phyloP scores from a whole-genome alignment of 148 eudicot genomes.

The Pouteria glomerata region DNA sequence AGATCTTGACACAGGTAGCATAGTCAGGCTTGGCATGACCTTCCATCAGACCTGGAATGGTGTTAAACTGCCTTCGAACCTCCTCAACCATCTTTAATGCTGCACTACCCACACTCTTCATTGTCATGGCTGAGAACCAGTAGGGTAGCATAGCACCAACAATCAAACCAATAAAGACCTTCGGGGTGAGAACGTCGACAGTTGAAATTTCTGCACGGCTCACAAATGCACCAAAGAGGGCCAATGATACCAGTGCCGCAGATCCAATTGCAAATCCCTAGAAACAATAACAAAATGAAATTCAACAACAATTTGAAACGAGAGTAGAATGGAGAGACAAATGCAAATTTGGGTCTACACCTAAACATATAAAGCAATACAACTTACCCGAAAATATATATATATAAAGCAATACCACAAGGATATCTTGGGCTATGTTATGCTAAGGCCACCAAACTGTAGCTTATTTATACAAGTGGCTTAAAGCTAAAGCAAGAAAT shows the following conservation, averaged over 20 bases:
- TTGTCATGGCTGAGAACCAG: slow-evolving; percentile 51
- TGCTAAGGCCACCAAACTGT: no score
- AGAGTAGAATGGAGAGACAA: no score
- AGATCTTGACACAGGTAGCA: slow-evolving; percentile 43
- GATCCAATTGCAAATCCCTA: slow-evolving; percentile 57
- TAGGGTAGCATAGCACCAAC: slow-evolving; percentile 51
- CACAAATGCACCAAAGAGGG: slow-evolving; percentile 46
- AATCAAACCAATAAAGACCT: slow-evolving; percentile 42
- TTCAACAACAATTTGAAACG: no score
- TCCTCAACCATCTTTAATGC: slow-evolving; percentile 48
- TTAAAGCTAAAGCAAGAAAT: neutral
- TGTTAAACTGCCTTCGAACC: slow-evolving; percentile 40
- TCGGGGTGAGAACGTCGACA: slow-evolving; percentile 43
- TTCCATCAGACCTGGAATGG: slow-evolving; percentile 41
- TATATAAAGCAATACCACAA: no score
- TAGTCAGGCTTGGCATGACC: slow-evolving; percentile 37
- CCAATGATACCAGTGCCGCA: slow-evolving; percentile 42
- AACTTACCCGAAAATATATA: no score
- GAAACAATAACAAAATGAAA: neutral
- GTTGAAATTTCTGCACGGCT: slow-evolving; percentile 37
- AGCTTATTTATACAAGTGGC: neutral
- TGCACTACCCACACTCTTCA: slow-evolving; percentile 48
- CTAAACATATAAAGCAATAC: no score
- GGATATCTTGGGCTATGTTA: no score
- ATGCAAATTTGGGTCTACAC: no score